Base-by-base conservation (phyloP, 345 rosid species). In the Trapa bicornis region DNA sequence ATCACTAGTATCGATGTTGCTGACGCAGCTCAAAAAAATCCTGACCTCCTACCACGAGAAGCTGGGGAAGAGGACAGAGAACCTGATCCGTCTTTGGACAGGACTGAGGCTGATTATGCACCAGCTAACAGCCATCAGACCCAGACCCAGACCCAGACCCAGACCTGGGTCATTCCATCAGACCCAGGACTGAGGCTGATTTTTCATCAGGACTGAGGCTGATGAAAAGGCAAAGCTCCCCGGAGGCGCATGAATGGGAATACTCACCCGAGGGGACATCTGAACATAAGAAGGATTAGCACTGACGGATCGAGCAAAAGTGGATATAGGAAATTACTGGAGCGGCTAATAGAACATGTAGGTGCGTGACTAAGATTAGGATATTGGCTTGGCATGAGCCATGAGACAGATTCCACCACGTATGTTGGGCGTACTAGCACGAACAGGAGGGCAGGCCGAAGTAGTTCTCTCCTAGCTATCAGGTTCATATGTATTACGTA, bases 181-280 rank as follows among this genome's bases (percentile, higher is more conserved):
- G n/a, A n/a, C n/a, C n/a, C n/a, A n/a, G n/a, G n/a, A n/a, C n/a
- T n/a, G n/a, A n/a, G n/a, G n/a, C n/a, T n/a, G n/a, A n/a, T n/a
- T n/a, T n/a, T n/a, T n/a, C n/a, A n/a, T n/a, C n/a, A n/a, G n/a
- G n/a, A n/a, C n/a, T n/a, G n/a, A n/a, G n/a, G n/a, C n/a, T 84
- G 71, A 81, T 88, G 89, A 85, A 84, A 38, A 67, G 82, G 61
- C 78, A 88, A 57, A 61, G 64, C 64, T 78, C 87, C 50, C 87
- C 89, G 43, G 75, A 11, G 12, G 68, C 83, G 8, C 75, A 70
- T 41, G 84, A 85, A 86, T 85, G 89, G 92, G 70, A 81, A 70
- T 81, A 52, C 69, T 72, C 78, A 5, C 58, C 80, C 6, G 77
- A 72, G 70, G 84, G 32, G 32, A 29, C 72, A 37, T 39, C 70